Evolutionary conservation across 352 stramenopile genomes (phyloP), one percentile per base, ranked within the genome.

Genomic region (Phytophthora brassicae): DNA sequence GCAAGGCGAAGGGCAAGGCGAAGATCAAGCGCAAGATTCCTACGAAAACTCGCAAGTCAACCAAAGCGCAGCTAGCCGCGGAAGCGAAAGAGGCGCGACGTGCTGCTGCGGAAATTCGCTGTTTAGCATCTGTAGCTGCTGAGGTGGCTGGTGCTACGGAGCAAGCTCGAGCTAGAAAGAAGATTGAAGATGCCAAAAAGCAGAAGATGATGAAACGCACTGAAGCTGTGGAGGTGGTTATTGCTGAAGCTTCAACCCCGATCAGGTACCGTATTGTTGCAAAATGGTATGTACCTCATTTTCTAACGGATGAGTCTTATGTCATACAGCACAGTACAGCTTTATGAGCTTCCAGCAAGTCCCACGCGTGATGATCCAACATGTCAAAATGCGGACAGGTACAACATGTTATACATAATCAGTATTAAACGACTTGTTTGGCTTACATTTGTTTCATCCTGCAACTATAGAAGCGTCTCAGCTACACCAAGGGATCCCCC

Each of bases 361-460:
- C 17, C 38, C 22, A 6, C 38, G 16, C 38, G 2, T 44, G 13
- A 11, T 44, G 38, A 44, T 44, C 22, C 38, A 44, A 44, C 38
- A 13, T 44, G 3, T 44, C 2, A 3, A 11, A n/a, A 44, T 22
- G 38, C 3, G 8, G 38, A 3, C 38, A 44, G 38, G 38, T 44
- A 44, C 38, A 44, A 44, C 38, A 24, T 44, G 38, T 31, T 31
- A 31, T 31, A 31, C 26, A 31, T n/a, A n/a, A n/a, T n/a, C n/a
- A n/a, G n/a, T n/a, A n/a, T n/a, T n/a, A n/a, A n/a, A n/a, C n/a
- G n/a, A n/a, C n/a, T n/a, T n/a, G n/a, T n/a, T n/a, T n/a, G n/a
- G n/a, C 54, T n/a, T 31, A 62, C 16, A 47, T 62, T 2, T 42
- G 42, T 14, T 54, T 61, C 16, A 16, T 16, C n/a, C n/a, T n/a